These are phyloP conservation scores for Phialophora expanda DNA, from an alignment of 2,329 filamentous ascomycete species.

Conservation along the genomic window DNA sequence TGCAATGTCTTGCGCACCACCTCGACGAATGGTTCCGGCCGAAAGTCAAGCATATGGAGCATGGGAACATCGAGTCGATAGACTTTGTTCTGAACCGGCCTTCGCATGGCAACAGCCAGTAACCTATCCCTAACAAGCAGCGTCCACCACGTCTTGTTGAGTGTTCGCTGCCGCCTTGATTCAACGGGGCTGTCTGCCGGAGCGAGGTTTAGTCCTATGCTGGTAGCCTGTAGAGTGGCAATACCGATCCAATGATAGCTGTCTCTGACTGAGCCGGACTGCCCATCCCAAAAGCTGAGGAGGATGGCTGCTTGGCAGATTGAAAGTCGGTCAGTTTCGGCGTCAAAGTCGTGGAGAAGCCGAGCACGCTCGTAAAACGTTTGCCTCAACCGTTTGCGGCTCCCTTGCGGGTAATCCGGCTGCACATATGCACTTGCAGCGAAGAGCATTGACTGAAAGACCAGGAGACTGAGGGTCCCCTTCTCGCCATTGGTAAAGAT, in stretches of 20 bases:
- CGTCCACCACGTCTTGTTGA: slow-evolving; percentile 98
- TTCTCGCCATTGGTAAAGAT: slow-evolving; percentile 71
- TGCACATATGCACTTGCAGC: slow-evolving; percentile 86
- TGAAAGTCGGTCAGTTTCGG: slow-evolving; percentile 85
- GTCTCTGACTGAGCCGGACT: slow-evolving; percentile 93
- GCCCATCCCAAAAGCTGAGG: slow-evolving; percentile 98
- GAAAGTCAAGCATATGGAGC: slow-evolving; percentile 83
- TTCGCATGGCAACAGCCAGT: slow-evolving; percentile 89
- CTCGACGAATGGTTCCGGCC: slow-evolving; percentile 64
- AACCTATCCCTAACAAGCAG: slow-evolving; percentile 94
- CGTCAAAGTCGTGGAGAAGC: slow-evolving; percentile 93
- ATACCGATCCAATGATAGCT: slow-evolving; percentile 99
- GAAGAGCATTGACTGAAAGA: slow-evolving; percentile 96
- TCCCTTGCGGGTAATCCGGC: slow-evolving; percentile 76
- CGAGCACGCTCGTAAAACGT: slow-evolving; percentile 81
- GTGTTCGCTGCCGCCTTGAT: slow-evolving; percentile 73
- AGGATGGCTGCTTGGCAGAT: slow-evolving; percentile 86
- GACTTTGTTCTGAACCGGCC: slow-evolving; percentile 88
- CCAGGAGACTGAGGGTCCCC: slow-evolving; percentile 76
- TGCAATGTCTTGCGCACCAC: slow-evolving; percentile 8
- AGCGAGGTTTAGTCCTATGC: slow-evolving; percentile 90
- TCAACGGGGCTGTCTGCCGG: slow-evolving; percentile 78
- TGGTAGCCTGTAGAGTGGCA: slow-evolving; percentile 87
- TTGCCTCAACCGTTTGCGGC: slow-evolving; percentile 79
- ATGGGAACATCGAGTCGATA: slow-evolving; percentile 94